Percentiles rank a stretch among this genome's conserved stretches.
These are phyloP conservation scores for Multifurca ochricompacta DNA, from an alignment of 768 basidiomycete genomes.

Conservation along the genomic window DNA sequence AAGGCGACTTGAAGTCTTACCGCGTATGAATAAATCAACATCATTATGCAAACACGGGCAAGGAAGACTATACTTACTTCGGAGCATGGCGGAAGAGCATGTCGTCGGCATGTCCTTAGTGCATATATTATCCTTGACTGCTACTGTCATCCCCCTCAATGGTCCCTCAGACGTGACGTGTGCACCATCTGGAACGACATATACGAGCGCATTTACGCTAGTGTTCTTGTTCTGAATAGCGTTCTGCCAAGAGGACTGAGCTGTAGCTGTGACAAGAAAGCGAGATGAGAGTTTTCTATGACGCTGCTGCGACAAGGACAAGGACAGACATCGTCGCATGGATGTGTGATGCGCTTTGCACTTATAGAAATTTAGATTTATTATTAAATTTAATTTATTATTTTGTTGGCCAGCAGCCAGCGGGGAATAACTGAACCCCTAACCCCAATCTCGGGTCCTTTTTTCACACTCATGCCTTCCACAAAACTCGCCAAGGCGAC, in stretches of 20 bases:
- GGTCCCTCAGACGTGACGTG: slow-evolving; percentile 20
- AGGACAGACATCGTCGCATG: slow-evolving; percentile 19
- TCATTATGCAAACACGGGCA: not conserved
- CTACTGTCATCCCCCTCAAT: slow-evolving; percentile 45
- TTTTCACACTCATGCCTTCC: slow-evolving; percentile 13
- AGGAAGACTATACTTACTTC: slow-evolving; percentile 33
- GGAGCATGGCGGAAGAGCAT: slow-evolving; percentile 72
- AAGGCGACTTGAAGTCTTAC: slow-evolving; percentile 68
- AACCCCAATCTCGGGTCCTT: slow-evolving; percentile 19
- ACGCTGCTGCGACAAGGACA: too few relatives aligned
- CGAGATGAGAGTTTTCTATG: not conserved
- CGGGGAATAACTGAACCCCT: slow-evolving; percentile 1
- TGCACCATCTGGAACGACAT: slow-evolving; percentile 17
- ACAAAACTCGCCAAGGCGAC: slow-evolving; percentile 2
- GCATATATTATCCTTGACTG: slow-evolving; percentile 85
- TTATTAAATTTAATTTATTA: too few relatives aligned
- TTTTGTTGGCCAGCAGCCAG: too few relatives aligned
- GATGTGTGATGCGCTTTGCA: not conserved
- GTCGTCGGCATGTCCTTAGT: slow-evolving; percentile 58
- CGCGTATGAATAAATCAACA: not conserved
- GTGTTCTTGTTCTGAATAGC: slow-evolving; percentile 28
- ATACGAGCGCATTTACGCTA: slow-evolving; percentile 50
- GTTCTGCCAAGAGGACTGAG: slow-evolving; percentile 4
- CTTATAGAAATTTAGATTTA: too few relatives aligned
- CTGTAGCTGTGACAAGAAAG: not conserved